A percentile compares a stretch with the other conserved stretches of the same genome.
Evolutionary conservation across 306 rosid species (phyloP).

Genomic region (Fragaria vesca): DNA sequence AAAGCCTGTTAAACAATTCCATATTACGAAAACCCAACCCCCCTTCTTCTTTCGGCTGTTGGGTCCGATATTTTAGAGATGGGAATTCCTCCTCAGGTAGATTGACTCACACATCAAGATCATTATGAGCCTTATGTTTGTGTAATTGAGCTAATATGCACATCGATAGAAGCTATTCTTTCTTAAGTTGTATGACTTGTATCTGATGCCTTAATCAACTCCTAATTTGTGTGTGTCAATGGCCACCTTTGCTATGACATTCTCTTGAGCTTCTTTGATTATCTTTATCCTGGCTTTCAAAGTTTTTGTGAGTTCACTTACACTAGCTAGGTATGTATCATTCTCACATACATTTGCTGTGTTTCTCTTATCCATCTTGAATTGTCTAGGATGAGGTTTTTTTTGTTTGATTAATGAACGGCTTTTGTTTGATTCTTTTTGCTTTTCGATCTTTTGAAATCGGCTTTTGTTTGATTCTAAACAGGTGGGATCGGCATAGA

Average conservation of each 20-base stretch:
- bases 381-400: not conserved
- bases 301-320: slow-evolving; percentile 61
- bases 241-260: slow-evolving; percentile 77
- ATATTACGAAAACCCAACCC: no score
- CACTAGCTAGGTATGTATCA: slow-evolving; percentile 49
- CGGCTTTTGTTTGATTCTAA: slow-evolving; percentile 5
- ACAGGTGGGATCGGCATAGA: slow-evolving; percentile 73
- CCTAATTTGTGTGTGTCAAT: slow-evolving; percentile 43
- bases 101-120: not conserved
- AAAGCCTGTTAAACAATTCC: no score
- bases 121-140: not conserved
- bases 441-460: no score
- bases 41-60: slow-evolving; percentile 21
- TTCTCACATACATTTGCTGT: not conserved
- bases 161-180: not conserved
- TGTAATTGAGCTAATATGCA: not conserved
- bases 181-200: not conserved
- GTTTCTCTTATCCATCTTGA: not conserved
- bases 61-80: slow-evolving; percentile 75
- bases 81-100: slow-evolving; percentile 80
- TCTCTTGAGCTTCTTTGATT: slow-evolving; percentile 74
- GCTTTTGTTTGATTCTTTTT: not conserved
- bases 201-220: not conserved
- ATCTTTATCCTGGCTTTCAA: slow-evolving; percentile 68
- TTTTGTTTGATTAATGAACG: not conserved